These are phyloP conservation scores for Eucalyptus tenuipes DNA, from an alignment of 345 rosid genomes.

Conservation along the genomic window DNA sequence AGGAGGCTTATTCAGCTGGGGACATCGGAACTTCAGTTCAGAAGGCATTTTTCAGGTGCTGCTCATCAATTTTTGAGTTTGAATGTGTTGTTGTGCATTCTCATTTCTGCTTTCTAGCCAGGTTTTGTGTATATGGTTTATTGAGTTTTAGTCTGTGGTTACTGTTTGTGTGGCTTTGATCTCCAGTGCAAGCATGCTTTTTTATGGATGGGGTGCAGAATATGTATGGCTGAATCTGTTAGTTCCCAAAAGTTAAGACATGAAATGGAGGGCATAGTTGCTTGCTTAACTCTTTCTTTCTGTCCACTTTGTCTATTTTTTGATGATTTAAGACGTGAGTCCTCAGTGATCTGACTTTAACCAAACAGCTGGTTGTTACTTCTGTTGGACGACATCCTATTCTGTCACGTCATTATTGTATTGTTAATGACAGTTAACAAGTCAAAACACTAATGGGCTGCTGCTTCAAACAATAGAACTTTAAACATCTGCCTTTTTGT, in stretches of 20 bases:
- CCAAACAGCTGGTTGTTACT: neutral
- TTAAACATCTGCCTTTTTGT: neutral
- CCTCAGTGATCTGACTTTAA: neutral
- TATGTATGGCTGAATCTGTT: neutral
- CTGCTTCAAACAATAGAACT: neutral
- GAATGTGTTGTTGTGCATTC: neutral
- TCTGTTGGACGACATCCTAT: neutral
- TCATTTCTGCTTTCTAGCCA: neutral
- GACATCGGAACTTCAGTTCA: conserved; percentile 62
- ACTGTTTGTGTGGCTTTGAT: neutral
- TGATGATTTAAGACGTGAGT: neutral
- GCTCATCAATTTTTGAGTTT: neutral
- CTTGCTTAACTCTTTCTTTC: neutral
- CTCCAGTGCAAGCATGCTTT: neutral
- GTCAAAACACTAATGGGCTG: neutral
- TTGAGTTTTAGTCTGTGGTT: neutral
- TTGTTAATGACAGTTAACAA: neutral
- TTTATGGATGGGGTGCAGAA: neutral
- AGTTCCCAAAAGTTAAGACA: neutral
- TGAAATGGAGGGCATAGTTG: neutral
- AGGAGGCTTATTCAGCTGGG: conserved; percentile 63
- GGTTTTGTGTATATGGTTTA: neutral
- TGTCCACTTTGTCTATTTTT: neutral
- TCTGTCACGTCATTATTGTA: neutral
- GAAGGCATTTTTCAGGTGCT: conserved; percentile 70